Conservation (phyloP, 257 asterid genomes). For the Ballota nigra region DNA sequence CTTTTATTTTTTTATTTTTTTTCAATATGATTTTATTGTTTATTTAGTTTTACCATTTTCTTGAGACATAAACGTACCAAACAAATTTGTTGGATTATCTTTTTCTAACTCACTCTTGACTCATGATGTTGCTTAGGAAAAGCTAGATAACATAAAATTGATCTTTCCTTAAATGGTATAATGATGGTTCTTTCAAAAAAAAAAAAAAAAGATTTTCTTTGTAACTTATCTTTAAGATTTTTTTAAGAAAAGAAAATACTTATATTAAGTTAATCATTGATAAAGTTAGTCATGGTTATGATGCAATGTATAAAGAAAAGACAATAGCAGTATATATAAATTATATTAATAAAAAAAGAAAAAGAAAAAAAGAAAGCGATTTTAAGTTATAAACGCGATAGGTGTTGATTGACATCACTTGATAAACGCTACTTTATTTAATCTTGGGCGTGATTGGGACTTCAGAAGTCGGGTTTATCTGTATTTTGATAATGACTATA, state of each 20-base stretch:
- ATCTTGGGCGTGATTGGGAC: slow-evolving; percentile 26
- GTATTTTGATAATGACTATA: slow-evolving; percentile 14
- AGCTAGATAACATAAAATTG: slow-evolving; percentile 19
- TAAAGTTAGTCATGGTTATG: background rate
- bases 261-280: background rate
- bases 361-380: background rate
- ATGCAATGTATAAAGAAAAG: slow-evolving; percentile 27
- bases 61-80: background rate
- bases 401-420: background rate
- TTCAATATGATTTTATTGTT: background rate
- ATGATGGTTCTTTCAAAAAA: slow-evolving; percentile 19
- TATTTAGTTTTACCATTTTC: no score
- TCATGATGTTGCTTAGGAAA: background rate
- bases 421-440: background rate
- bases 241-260: no score
- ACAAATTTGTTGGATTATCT: background rate
- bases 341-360: background rate
- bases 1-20: background rate
- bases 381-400: background rate
- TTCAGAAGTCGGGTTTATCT: background rate
- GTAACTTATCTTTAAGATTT: no score
- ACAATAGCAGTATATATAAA: no score
- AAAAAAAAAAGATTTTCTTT: no score
- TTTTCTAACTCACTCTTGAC: background rate
- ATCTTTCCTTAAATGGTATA: slow-evolving; percentile 4